phyloP scores from a whole-genome alignment of 2,329 filamentous ascomycete genomes.

The Phyllosticta citrichinensis region DNA sequence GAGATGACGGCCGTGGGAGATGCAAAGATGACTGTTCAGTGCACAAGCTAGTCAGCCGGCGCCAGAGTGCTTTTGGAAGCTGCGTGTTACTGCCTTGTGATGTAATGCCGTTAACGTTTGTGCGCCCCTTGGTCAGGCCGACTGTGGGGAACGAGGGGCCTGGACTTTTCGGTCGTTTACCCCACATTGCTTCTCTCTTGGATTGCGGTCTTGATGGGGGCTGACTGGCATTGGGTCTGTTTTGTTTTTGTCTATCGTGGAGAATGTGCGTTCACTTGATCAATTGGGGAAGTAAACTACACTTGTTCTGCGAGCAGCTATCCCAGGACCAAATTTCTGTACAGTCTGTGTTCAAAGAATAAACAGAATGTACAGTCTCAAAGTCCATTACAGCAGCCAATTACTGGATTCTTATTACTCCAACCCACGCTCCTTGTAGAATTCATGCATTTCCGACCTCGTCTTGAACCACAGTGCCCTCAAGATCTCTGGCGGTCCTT shows the following conservation, averaged over 20 bases:
- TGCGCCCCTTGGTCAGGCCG: not conserved
- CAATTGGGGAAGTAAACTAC: too few species aligned
- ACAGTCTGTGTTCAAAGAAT: too few species aligned
- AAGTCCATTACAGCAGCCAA: not conserved
- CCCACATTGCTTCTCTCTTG: not conserved
- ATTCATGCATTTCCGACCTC: conserved; percentile 1
- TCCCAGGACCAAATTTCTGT: too few species aligned
- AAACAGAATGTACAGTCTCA: too few species aligned
- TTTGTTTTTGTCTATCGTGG: too few species aligned
- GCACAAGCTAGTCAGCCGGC: not conserved
- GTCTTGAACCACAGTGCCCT: not conserved
- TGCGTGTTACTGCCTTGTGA: not conserved
- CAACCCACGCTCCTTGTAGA: not conserved
- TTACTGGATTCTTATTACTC: not conserved
- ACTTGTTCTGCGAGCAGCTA: too few species aligned
- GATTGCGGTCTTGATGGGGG: not conserved
- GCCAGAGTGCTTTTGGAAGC: not conserved
- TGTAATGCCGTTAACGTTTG: not conserved
- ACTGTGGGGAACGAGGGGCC: not conserved
- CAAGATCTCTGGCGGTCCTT: conserved; percentile 4
- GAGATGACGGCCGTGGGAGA: not conserved
- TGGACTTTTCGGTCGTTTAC: not conserved
- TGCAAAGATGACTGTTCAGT: not conserved
- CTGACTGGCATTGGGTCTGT: not conserved
- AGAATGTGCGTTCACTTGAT: too few species aligned